Base-by-base conservation (phyloP, 2,329 filamentous ascomycete genomes). In the Colletotrichum euphorbiae region DNA sequence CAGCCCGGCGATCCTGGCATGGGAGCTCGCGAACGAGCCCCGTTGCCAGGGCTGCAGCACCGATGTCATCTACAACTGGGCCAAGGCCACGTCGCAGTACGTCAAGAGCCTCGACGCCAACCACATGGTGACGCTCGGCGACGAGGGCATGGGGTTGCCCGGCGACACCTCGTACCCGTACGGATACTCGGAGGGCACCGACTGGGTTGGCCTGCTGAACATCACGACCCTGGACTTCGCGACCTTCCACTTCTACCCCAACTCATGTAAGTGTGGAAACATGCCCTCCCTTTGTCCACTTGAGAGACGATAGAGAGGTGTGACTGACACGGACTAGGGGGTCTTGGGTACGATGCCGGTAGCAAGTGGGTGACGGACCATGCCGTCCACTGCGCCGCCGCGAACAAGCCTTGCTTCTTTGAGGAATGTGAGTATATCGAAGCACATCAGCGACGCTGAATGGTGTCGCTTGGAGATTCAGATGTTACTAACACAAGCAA, bases 121-220 rank as follows among this genome's bases (percentile, higher is more conserved):
- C 62, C 90, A 91, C 76, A 85, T 91, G 83, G 88, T 91, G 31
- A 85, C 85, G 0, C 81, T 90, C 3, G 89, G 90, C 24, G 89
- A 91, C 72, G 89, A 82, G 67, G 81, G 81, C 7, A 81, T 84
- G 70, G 81, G 80, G 2, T 76, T 82, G 19, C 78, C 79, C 2
- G 83, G 84, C 2, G 86, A 87, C 58, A 82, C 80, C 12, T 80
- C 79, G 57, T 88, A 88, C 72, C 85, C 85, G 4, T 88, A 86
- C 74, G 75, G 77, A 7, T 82, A 79, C 60, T 73, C 73, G 58
- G 85, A 89, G 70, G 86, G 86, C 9, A 74, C 81, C 17, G 82
- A 87, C 71, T 89, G 84, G 73, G 80, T 79, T 19, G 78, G 78
- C 67, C 85, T 86, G 71, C 76, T 89, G 15, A 80, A 77, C 40